Base-by-base conservation (phyloP, 1,139 yeast genomes). In the Hanseniaspora gamundiae region DNA sequence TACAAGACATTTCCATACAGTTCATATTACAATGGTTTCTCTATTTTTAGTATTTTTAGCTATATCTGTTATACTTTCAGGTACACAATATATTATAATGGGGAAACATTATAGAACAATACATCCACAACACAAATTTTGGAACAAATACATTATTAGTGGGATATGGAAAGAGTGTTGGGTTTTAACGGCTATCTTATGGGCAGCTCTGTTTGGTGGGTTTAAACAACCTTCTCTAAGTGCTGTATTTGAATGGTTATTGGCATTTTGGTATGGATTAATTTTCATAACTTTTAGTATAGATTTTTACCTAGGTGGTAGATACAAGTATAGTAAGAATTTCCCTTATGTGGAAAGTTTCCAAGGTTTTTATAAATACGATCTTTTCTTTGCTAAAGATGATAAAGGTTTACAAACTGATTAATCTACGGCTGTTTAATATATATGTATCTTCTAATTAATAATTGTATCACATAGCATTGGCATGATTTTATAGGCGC, bases 241-340 rank as follows among this genome's bases (percentile, higher is more conserved):
- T 21, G 84, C 76, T 2, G 65, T 66, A 14, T 78, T 82, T 59
- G 97, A 88, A 61, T 88, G 97, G 96, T 57, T 76, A 8, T 64
- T 87, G 40, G 79, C 88, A 7, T 88, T 80, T 64, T 80, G 85
- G 78, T 87, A 84, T 58, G 93, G 94, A 9, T 58, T 80, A 33
- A 69, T 83, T 49, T 73, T 80, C 53, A 59, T 81, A 9, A 65
- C 80, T 49, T 72, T 91, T 64, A 66, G 81, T 2, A 70, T 76
- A 52, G 96, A 88, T 61, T 70, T 87, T 53, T 71, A 73, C 56
- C 83, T 88, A 1, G 77, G 82, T 28, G 76, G 61, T 1, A 52
- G 61, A 45, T 59, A 54, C 47, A 53, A 49, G 46, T 39, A 49
- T 33, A 59, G 62, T 3, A 51, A 53, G 39, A 57, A 57, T 48